Conservation (phyloP, 73 alveolate genomes). For the Blepharisma japonicum region DNA sequence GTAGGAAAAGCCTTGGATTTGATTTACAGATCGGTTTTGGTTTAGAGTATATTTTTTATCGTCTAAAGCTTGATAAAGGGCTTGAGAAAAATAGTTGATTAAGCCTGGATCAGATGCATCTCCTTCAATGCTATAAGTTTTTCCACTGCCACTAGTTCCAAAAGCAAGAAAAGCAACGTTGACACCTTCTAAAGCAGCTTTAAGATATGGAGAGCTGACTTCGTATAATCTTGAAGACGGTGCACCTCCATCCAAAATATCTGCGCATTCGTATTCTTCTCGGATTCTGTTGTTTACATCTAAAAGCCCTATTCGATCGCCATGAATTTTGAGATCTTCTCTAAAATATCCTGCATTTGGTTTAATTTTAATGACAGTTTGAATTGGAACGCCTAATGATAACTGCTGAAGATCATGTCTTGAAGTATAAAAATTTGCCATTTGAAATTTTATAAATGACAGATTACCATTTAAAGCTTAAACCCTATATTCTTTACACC, state of each 20-base stretch:
- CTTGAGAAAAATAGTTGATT: constrained; percentile 77
- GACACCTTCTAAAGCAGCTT: constrained; percentile 78
- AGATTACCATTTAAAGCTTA: too few relatives aligned
- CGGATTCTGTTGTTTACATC: constrained; percentile 63
- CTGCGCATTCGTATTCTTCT: constrained; percentile 66
- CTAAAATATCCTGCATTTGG: constrained; percentile 58
- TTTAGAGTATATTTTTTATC: constrained; percentile 70
- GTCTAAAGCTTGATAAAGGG: constrained; percentile 89
- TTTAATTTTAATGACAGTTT: constrained; percentile 36
- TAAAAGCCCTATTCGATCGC: constrained; percentile 55
- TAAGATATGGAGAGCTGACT: constrained; percentile 49
- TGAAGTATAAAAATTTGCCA: too few relatives aligned
- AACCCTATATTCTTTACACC: too few relatives aligned
- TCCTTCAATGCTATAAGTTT: constrained; percentile 95
- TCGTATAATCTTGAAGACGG: constrained; percentile 57
- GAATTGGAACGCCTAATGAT: constrained; percentile 32
- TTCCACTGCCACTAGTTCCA: constrained; percentile 98
- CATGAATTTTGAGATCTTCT: constrained; percentile 53
- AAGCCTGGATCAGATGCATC: constrained; percentile 93
- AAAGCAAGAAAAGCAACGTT: constrained; percentile 90
- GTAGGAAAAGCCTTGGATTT: constrained; percentile 73
- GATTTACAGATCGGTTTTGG: constrained; percentile 71
- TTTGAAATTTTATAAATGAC: too few relatives aligned
- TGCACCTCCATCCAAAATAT: constrained; percentile 52
- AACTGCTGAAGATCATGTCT: not conserved